Percentiles rank a stretch among this genome's conserved stretches.
phyloP scores from a whole-genome alignment of 306 rosid genomes.

The Abrus pulchellus region DNA sequence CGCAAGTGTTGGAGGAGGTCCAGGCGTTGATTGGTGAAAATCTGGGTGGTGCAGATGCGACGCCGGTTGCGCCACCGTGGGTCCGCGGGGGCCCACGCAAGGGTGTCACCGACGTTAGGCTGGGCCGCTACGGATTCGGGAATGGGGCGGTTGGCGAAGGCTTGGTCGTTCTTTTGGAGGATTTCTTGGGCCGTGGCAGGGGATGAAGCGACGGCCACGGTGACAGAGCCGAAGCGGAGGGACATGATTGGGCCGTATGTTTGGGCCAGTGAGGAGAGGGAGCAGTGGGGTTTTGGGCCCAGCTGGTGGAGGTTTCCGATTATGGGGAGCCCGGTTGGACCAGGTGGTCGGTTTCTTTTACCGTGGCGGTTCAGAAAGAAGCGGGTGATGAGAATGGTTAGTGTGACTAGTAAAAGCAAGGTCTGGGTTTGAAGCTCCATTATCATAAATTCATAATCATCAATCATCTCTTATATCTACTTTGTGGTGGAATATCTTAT shows the following conservation, averaged over 20 bases:
- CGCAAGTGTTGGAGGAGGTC: constrained; percentile 62
- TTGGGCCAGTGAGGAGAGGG: constrained; percentile 55
- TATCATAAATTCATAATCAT: no score
- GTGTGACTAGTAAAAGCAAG: constrained; percentile 43
- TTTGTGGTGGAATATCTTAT: no score
- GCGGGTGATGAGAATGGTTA: constrained; percentile 30
- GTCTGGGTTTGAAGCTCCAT: constrained; percentile 50
- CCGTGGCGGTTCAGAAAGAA: constrained; percentile 21
- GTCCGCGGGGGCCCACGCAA: constrained; percentile 66
- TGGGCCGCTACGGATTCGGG: constrained; percentile 61
- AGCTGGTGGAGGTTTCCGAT: constrained; percentile 71
- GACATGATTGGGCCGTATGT: constrained; percentile 65
- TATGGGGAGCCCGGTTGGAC: constrained; percentile 63
- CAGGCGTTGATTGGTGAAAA: constrained; percentile 60
- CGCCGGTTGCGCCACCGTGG: constrained; percentile 64
- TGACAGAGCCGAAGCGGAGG: constrained; percentile 61
- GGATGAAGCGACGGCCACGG: constrained; percentile 59
- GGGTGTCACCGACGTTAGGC: constrained; percentile 66
- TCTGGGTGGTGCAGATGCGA: constrained; percentile 62
- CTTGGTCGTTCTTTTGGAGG: constrained; percentile 62
- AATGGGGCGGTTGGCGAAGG: constrained; percentile 59
- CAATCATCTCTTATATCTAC: no score
- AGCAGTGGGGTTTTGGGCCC: constrained; percentile 54
- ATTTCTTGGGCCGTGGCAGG: constrained; percentile 60
- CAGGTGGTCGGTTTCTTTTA: constrained; percentile 49